Conservation (phyloP, 495 filamentous ascomycete genomes). For the Penicillium waksmanii region DNA sequence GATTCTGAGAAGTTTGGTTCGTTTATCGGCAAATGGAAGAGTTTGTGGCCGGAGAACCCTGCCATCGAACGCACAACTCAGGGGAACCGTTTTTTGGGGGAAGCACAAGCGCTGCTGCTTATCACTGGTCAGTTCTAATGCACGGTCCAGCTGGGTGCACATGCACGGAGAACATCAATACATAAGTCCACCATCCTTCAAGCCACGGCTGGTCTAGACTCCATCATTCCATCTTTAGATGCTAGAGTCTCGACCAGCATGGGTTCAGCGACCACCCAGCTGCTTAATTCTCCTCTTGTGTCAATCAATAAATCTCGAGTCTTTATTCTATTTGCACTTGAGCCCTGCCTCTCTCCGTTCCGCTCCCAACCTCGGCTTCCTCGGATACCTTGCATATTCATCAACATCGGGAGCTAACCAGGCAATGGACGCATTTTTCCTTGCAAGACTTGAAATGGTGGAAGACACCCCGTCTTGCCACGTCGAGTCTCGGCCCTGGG, state of each 20-base stretch:
- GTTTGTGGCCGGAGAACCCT: not conserved
- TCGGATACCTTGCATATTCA: too few relatives aligned
- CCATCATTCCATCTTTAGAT: not conserved
- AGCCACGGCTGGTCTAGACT: conserved; percentile 6
- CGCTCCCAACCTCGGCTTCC: too few relatives aligned
- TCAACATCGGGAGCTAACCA: too few relatives aligned
- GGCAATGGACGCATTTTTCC: too few relatives aligned
- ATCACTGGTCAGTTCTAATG: not conserved
- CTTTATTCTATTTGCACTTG: too few relatives aligned
- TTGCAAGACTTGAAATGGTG: too few relatives aligned
- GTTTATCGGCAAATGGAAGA: not conserved
- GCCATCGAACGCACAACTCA: not conserved
- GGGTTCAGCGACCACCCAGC: not conserved
- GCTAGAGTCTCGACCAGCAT: not conserved
- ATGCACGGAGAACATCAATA: not conserved
- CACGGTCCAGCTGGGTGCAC: not conserved
- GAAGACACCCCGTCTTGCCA: too few relatives aligned
- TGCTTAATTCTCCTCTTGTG: not conserved
- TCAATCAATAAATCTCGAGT: too few relatives aligned
- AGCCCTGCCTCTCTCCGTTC: too few relatives aligned
- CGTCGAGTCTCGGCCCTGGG: too few relatives aligned
- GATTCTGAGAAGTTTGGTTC: too few relatives aligned
- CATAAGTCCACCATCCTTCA: not conserved
- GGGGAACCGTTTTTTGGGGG: not conserved
- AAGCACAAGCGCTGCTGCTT: not conserved